Evolutionary conservation across 495 filamentous ascomycete species (phyloP).

Genomic region (Monascus purpureus): DNA sequence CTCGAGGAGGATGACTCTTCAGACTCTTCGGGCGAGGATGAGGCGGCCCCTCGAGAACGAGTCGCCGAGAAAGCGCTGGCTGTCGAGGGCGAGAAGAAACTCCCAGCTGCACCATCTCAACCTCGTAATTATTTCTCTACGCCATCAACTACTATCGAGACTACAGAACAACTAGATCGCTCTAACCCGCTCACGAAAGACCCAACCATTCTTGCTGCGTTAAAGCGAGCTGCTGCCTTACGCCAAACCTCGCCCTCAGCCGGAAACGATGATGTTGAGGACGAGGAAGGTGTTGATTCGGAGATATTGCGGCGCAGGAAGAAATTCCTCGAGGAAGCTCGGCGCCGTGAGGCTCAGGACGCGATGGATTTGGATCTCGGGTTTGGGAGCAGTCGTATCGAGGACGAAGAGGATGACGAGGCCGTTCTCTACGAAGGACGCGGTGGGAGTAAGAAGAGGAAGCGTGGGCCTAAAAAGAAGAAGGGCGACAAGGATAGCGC

Average conservation of each 20-base stretch:
- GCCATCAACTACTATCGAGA: conserved; percentile 13
- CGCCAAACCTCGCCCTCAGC: conserved; percentile 32
- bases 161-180: conserved; percentile 32
- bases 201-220: conserved; percentile 65
- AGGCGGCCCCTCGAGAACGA: conserved; percentile 8
- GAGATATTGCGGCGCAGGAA: conserved; percentile 50
- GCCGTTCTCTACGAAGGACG: conserved; percentile 47
- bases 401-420: conserved; percentile 70
- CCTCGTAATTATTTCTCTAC: conserved; percentile 31
- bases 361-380: conserved; percentile 88
- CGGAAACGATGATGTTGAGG: conserved; percentile 6
- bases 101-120: conserved; percentile 8
- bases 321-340: conserved; percentile 54
- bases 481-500: conserved; percentile 76
- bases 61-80: conserved; percentile 9
- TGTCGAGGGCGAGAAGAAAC: conserved; percentile 1
- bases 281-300: conserved; percentile 29
- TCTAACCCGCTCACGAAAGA: conserved; percentile 48
- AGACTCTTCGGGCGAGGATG: conserved; percentile 31
- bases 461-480: conserved; percentile 71
- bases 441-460: conserved; percentile 48
- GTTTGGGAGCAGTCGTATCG: conserved; percentile 73
- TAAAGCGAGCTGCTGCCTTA: conserved; percentile 71
- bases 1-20: conserved; percentile 42
- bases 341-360: conserved; percentile 53